Evolutionary conservation across 2,329 filamentous ascomycete genomes (phyloP).

Genomic region (Hyphodiscus sp.): DNA sequence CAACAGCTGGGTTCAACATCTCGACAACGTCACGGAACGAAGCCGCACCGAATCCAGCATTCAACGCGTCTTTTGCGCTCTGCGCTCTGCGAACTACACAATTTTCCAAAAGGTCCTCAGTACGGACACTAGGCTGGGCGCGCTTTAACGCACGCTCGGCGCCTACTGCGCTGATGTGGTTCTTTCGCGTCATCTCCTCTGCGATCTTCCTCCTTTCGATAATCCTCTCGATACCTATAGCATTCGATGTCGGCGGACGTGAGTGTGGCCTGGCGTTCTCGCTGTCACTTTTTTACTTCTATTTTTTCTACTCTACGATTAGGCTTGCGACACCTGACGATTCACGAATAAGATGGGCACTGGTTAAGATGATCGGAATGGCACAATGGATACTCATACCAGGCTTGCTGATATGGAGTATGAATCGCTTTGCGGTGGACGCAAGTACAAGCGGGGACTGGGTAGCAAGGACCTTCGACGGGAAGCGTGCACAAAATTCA

Average conservation of each 20-base stretch:
- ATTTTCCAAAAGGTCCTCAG: neutral
- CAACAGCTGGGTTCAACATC: neutral
- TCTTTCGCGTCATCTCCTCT: slow-evolving; percentile 74
- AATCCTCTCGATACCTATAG: slow-evolving; percentile 90
- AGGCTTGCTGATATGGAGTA: slow-evolving; percentile 82
- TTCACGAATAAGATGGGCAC: slow-evolving; percentile 66
- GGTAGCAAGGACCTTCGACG: slow-evolving; percentile 73
- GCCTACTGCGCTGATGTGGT: slow-evolving; percentile 64
- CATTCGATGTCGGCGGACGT: slow-evolving; percentile 94
- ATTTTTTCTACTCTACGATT: slow-evolving; percentile 77
- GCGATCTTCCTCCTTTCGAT: slow-evolving; percentile 84
- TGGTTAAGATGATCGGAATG: slow-evolving; percentile 63
- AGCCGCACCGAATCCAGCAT: neutral
- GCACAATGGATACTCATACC: slow-evolving; percentile 86
- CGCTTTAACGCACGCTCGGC: slow-evolving; percentile 42
- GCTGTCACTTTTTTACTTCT: slow-evolving; percentile 80
- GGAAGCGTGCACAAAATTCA: slow-evolving; percentile 56
- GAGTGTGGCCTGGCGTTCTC: slow-evolving; percentile 94
- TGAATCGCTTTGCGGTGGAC: slow-evolving; percentile 93
- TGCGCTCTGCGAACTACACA: neutral
- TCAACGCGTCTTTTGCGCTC: slow-evolving; percentile 10
- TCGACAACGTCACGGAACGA: neutral
- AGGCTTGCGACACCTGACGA: slow-evolving; percentile 74
- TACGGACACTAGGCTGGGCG: slow-evolving; percentile 24
- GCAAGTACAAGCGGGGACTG: slow-evolving; percentile 65